Conservation (phyloP, 768 basidiomycete species). For the Nevesoporus exiguus region DNA sequence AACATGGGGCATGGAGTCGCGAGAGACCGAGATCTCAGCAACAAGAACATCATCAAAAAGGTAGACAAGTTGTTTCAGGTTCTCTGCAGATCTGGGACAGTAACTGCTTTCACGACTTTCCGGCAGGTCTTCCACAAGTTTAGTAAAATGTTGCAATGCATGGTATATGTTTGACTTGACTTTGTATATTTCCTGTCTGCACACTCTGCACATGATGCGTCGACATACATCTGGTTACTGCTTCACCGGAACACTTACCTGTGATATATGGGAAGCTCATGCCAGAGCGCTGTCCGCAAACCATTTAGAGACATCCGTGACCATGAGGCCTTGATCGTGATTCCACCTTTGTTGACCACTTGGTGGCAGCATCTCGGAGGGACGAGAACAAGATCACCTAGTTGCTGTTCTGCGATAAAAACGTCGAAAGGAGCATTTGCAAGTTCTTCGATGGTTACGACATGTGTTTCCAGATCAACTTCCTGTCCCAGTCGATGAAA, state of each 20-base stretch:
- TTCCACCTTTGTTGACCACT: slow-evolving; percentile 75
- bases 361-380: slow-evolving; percentile 82
- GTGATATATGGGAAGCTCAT: slow-evolving; percentile 78
- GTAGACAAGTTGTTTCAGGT: slow-evolving; percentile 37
- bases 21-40: slow-evolving; percentile 40
- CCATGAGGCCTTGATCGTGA: slow-evolving; percentile 84
- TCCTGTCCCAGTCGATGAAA: slow-evolving; percentile 45
- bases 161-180: slow-evolving; percentile 65
- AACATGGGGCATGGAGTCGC: slow-evolving; percentile 29
- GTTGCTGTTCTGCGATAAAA: slow-evolving; percentile 66
- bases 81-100: slow-evolving; percentile 4
- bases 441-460: slow-evolving; percentile 61
- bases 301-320: slow-evolving; percentile 76
- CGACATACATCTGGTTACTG: background rate
- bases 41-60: slow-evolving; percentile 51
- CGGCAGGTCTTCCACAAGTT: slow-evolving; percentile 5
- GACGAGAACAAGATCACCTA: slow-evolving; percentile 78
- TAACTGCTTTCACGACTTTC: background rate
- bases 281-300: slow-evolving; percentile 54
- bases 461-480: slow-evolving; percentile 71
- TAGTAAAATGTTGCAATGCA: slow-evolving; percentile 41
- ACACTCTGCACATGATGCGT: slow-evolving; percentile 50
- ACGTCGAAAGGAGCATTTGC: slow-evolving; percentile 62
- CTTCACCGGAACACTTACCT: slow-evolving; percentile 43
- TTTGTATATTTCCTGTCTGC: slow-evolving; percentile 72